Conservation (phyloP, 345 rosid genomes). For the Anastatica hierochuntica region DNA sequence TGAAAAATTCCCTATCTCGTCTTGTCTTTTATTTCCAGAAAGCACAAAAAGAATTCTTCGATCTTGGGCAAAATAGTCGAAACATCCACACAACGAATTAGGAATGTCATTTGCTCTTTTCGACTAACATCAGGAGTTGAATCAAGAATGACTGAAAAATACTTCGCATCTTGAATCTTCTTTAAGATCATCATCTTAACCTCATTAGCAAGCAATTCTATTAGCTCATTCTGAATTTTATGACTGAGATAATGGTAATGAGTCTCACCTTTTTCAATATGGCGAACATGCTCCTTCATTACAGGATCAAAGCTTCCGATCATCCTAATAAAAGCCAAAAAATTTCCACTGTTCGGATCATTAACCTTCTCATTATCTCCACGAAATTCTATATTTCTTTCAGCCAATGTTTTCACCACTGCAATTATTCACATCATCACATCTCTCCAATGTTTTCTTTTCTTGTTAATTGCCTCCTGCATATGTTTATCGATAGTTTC, state of each 20-base stretch:
- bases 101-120: too few species aligned
- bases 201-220: background rate
- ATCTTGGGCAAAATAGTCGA: too few species aligned
- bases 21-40: too few species aligned
- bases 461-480: background rate
- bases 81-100: too few species aligned
- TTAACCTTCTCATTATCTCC: background rate
- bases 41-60: too few species aligned
- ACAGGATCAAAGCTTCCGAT: background rate
- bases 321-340: background rate
- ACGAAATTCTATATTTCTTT: background rate
- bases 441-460: constrained; percentile 5
- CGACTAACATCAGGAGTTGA: too few species aligned
- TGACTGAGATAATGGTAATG: background rate
- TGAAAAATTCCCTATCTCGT: too few species aligned
- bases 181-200: background rate
- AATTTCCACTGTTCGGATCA: background rate
- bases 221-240: background rate
- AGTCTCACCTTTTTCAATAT: background rate
- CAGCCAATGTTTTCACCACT: background rate
- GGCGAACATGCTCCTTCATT: background rate
- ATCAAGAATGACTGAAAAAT: background rate
- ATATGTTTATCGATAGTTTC: background rate
- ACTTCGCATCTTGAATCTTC: background rate
- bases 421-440: background rate